phyloP scores from a whole-genome alignment of 345 rosid species.

The Erucastrum elatum region DNA sequence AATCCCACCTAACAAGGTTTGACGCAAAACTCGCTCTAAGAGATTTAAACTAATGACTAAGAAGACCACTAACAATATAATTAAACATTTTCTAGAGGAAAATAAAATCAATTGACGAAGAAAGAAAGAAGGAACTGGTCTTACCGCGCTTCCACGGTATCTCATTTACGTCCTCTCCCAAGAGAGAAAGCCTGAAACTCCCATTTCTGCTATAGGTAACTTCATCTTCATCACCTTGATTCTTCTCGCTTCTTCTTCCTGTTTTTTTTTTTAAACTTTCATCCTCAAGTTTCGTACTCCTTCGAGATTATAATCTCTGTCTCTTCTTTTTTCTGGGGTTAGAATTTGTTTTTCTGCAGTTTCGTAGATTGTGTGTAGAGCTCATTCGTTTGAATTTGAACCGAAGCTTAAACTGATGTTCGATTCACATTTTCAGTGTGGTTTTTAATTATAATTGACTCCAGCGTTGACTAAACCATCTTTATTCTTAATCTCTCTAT shows the following conservation, averaged over 20 bases:
- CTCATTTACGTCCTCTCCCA: neutral
- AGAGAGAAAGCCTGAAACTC: neutral
- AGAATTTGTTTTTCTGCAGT: neutral
- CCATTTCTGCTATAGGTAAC: neutral
- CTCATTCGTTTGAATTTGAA: neutral
- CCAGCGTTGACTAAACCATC: constrained; percentile 5
- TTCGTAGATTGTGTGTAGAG: neutral
- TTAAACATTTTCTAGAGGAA: neutral
- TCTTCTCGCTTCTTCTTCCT: too few species aligned
- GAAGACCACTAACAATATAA: neutral
- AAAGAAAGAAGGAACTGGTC: constrained; percentile 13
- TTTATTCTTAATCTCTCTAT: neutral
- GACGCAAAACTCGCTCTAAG: constrained; percentile 3
- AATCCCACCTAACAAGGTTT: constrained; percentile 35
- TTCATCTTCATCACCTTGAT: neutral
- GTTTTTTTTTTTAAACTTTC: too few species aligned
- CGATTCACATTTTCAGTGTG: constrained; percentile 2
- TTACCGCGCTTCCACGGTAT: neutral
- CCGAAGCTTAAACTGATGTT: neutral
- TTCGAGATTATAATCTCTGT: neutral
- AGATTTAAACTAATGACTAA: neutral
- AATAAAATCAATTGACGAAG: neutral
- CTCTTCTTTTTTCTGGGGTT: neutral
- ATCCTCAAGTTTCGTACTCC: neutral
- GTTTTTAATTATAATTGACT: constrained; percentile 22